phyloP scores from a whole-genome alignment of 2,329 filamentous ascomycete genomes.

The Alternaria sp. region DNA sequence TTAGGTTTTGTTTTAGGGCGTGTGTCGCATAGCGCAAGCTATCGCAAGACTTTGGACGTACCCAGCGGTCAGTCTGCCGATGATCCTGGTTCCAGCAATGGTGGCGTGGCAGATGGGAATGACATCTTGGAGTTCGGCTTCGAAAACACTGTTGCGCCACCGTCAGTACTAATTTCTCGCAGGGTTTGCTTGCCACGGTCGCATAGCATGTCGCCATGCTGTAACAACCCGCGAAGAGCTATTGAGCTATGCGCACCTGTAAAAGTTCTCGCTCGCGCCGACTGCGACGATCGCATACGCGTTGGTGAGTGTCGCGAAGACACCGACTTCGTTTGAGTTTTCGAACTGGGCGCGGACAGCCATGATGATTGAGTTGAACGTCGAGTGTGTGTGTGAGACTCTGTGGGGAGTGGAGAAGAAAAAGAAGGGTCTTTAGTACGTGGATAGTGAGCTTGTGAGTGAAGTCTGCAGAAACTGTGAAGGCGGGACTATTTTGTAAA shows the following conservation, averaged over 20 bases:
- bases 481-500: constrained; percentile 33
- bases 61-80: constrained; percentile 93
- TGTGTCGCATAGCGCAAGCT: not conserved
- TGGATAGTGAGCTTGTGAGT: constrained; percentile 9
- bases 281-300: constrained; percentile 94
- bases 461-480: constrained; percentile 30
- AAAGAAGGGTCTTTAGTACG: not conserved
- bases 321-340: constrained; percentile 93
- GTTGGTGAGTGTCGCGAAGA: constrained; percentile 96
- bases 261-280: constrained; percentile 98
- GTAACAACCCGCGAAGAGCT: not conserved
- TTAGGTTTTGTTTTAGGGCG: not conserved
- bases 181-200: not conserved
- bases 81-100: constrained; percentile 94
- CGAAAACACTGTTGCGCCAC: constrained; percentile 74
- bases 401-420: not conserved
- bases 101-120: constrained; percentile 97
- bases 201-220: not conserved
- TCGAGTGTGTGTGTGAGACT: constrained; percentile 1
- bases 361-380: constrained; percentile 47
- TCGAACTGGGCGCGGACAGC: constrained; percentile 72
- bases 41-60: constrained; percentile 49
- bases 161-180: constrained; percentile 22
- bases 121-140: constrained; percentile 95
- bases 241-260: constrained; percentile 64